Base-by-base conservation (phyloP, 306 rosid species). In the Geum urbanum region DNA sequence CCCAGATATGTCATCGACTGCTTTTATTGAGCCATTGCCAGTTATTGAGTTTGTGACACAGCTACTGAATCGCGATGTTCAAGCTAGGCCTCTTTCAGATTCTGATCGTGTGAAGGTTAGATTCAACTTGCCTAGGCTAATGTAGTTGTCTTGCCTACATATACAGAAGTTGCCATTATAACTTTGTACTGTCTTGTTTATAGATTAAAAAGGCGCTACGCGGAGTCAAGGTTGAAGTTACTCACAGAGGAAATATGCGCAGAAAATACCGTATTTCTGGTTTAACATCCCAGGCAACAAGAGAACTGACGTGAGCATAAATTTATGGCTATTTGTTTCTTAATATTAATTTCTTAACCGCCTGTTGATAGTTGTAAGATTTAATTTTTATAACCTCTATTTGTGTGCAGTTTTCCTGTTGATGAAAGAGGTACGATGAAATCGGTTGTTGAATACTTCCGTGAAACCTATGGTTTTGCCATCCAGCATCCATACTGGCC, bases 1-100 rank as follows among this genome's bases (percentile, higher is more conserved):
- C 80, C 74, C 91, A 95, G 99, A 95, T 60, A 95, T 95, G 99
- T 95, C 99, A 1, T 95, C 99, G 20, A 91, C 96, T 5, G 99
- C 99, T 0, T 95, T 95, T 70, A 87, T 95, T 24, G 99, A 95
- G 84, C 96, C 99, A 2, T 67, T 95, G 81, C 97, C 97, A 0
- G 97, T 95, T n/a, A 91, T 89, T 9, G 97, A 95, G 0, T 95
- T 95, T 20, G 97, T 95, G 1, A 76, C 82, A 1, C 88, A 95
- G 78, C 89, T 95, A 64, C 88, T 95, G 67, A 86, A 82, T 49
- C 86, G 95, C 61, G 99, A 95, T 75, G 92, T 95, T 18, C 73
- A 88, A 2, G 6, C 84, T 12, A 80, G 99, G 10, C 96, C 97
- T 6, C 69, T 95, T 16, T 86, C 99, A 53, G 99, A 95, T 87